Base-by-base conservation (phyloP, 371 early-diverging fungal species). In the Mucor irregularis region DNA sequence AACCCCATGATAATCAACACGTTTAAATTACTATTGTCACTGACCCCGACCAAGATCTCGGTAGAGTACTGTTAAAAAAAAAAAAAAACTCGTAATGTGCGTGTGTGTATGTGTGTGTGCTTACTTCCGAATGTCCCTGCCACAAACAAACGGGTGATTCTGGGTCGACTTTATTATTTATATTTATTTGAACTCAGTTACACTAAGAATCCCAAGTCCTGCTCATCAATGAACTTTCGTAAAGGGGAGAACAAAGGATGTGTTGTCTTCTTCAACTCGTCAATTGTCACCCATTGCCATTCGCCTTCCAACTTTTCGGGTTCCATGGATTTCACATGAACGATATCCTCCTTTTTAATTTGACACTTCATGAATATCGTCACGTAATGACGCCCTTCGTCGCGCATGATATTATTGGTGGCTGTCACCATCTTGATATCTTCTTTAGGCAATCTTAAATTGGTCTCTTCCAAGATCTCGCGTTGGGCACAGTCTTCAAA, bases 381-480 rank as follows among this genome's bases (percentile, higher is more conserved):
- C 14, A 85, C 81, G 56, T 88, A 88, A 58, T 88, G 88, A 35
- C 74, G 78, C 14, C 69, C 58, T 28, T 82, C 80, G 1, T 38
- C 53, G 4, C 58, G 43, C 83, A 86, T 83, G 43, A 77, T 63
- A 56, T 81, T 81, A 59, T 88, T 88, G 40, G 75, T 78, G 21
- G 84, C 78, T 1, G 84, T 75, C 52, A 78, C 33, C 33, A 81
- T 66, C 24, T 56, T 53, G 5, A 73, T 62, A 0, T 76, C 48
- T 0, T 61, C 37, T 8, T 78, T 34, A 6, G 64, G 58, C 3
- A 83, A 53, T 0, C n/a, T 31, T 28, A 84, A 48, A 13, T 81
- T 84, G 3, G 85, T 82, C 58, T 86, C 88, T 61, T 88, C 88
- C 34, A 69, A 49, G 0, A 77, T 61, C 56, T 88, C 88, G 7